phyloP scores from a whole-genome alignment of 192 early-diverging fungal genomes.

The Gaertneriomyces semiglobifer region DNA sequence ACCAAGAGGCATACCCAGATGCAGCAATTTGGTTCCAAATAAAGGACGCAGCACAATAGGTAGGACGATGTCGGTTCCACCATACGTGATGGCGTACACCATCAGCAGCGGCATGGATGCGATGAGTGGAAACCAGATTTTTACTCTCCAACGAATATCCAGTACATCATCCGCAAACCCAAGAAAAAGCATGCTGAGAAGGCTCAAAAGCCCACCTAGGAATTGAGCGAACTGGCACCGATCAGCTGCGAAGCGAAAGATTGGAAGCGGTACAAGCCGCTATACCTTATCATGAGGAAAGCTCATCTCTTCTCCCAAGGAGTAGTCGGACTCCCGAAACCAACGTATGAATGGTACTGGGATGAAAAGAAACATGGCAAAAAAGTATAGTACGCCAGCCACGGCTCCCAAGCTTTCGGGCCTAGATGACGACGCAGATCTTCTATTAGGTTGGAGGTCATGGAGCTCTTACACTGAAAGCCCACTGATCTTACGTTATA shows the following conservation, averaged over 20 bases:
- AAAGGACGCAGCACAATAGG: conserved; percentile 76
- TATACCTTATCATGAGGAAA: conserved; percentile 74
- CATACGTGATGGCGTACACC: conserved; percentile 88
- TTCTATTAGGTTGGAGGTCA: neutral
- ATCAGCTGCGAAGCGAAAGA: neutral
- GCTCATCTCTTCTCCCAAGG: neutral
- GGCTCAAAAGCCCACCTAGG: conserved; percentile 80
- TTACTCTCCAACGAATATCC: conserved; percentile 93
- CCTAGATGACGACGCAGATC: conserved; percentile 36
- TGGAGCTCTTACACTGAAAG: neutral
- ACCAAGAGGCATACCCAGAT: conserved; percentile 62
- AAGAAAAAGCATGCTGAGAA: conserved; percentile 95
- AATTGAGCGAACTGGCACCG: conserved; percentile 76
- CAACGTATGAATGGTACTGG: conserved; percentile 90
- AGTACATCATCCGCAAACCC: conserved; percentile 99
- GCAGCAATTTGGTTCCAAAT: conserved; percentile 64
- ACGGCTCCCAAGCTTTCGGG: conserved; percentile 94
- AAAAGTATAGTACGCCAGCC: conserved; percentile 81
- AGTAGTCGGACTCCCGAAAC: conserved; percentile 47
- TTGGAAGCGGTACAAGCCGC: neutral
- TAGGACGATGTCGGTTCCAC: conserved; percentile 78
- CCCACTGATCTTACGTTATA: conserved; percentile 55
- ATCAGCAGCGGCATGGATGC: conserved; percentile 91
- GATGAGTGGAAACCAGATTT: conserved; percentile 88
- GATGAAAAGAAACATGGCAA: conserved; percentile 85